Conservation (phyloP, 129 eudicot species). For the Helianthus tuberosus region DNA sequence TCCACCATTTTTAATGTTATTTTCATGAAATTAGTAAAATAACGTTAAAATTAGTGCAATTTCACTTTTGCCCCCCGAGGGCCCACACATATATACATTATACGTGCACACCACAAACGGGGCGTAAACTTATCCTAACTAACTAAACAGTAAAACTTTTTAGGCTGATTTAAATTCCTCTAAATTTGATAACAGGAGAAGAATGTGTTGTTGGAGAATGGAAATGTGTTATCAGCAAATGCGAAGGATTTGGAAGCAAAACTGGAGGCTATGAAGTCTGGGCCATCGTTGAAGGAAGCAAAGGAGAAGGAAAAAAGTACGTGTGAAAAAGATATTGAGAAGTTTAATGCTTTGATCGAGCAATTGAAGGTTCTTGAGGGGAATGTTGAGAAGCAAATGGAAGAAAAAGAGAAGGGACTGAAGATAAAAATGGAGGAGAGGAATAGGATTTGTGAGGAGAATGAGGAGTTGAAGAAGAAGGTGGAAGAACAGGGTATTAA, state of each 20-base stretch:
- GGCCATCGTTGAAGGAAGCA: conserved; percentile 57
- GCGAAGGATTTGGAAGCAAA: conserved; percentile 50
- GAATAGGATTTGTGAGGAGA: conserved; percentile 60
- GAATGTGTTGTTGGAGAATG: conserved; percentile 36
- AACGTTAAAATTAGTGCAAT: no score
- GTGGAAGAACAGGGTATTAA: conserved; percentile 83
- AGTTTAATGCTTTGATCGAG: conserved; percentile 61
- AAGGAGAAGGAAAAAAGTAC: conserved; percentile 52
- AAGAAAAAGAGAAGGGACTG: conserved; percentile 70
- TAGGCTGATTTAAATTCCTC: conserved; percentile 7
- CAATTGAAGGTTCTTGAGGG: conserved; percentile 38
- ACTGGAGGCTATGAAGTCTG: conserved; percentile 52
- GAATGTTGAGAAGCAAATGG: conserved; percentile 47
- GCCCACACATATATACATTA: no score
- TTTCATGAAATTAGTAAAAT: no score
- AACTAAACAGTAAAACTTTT: not conserved
- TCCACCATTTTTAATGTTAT: no score
- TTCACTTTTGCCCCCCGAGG: no score
- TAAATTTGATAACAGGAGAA: conserved; percentile 35
- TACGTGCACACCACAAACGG: no score
- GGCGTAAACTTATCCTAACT: no score
- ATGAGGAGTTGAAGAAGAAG: conserved; percentile 68
- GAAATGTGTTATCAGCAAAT: conserved; percentile 17
- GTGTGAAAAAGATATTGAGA: conserved; percentile 62
- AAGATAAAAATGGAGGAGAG: conserved; percentile 53